These are phyloP conservation scores for Lactarius indigo DNA, from an alignment of 768 basidiomycete species.

Conservation along the genomic window DNA sequence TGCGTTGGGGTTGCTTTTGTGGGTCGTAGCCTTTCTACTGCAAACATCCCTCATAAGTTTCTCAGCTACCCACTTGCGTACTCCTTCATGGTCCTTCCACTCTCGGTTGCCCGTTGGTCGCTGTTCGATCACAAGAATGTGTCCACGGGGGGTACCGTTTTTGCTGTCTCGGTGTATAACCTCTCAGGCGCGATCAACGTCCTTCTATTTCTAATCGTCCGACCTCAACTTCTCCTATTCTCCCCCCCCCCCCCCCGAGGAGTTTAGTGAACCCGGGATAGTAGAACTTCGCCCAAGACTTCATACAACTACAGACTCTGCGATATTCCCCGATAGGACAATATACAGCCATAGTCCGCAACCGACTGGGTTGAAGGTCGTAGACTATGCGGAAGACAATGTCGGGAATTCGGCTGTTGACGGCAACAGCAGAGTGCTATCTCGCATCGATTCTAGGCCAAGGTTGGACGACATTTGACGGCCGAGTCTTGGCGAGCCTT, in stretches of 20 bases:
- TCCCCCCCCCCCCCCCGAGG: background rate
- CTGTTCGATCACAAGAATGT: slow-evolving; percentile 19
- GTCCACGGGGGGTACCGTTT: slow-evolving; percentile 34
- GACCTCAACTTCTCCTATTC: too few relatives aligned
- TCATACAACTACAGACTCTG: background rate
- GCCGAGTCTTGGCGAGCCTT: background rate
- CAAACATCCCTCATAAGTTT: too few relatives aligned
- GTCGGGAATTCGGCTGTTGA: background rate
- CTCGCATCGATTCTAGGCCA: background rate
- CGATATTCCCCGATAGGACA: background rate
- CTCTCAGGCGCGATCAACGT: slow-evolving; percentile 41
- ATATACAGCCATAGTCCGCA: background rate
- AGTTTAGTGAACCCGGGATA: background rate
- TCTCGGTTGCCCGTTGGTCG: slow-evolving; percentile 40
- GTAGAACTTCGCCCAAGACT: background rate
- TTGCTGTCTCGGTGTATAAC: slow-evolving; percentile 32
- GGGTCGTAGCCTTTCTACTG: too few relatives aligned
- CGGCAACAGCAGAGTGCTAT: background rate
- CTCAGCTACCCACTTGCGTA: too few relatives aligned
- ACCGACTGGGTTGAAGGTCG: too few relatives aligned
- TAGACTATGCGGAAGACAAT: too few relatives aligned
- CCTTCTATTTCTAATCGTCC: slow-evolving; percentile 37
- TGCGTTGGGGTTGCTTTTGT: too few relatives aligned
- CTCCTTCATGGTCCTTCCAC: slow-evolving; percentile 38
- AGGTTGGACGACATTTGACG: background rate